Percentiles rank a stretch among this genome's conserved stretches.
phyloP scores from a whole-genome alignment of 1,284 basidiomycete species.

The Malassezia caprae region DNA sequence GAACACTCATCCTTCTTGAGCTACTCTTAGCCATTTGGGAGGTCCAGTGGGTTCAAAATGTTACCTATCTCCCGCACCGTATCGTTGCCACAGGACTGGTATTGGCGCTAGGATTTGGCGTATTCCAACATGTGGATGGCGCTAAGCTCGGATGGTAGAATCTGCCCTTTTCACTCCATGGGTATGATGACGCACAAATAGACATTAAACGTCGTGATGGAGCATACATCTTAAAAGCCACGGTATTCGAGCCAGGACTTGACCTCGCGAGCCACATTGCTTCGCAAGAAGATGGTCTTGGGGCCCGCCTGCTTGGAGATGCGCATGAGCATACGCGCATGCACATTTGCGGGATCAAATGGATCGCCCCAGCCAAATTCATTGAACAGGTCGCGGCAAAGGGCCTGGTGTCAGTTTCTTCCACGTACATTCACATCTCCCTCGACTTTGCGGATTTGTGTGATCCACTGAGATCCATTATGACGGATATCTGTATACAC shows the following conservation, averaged over 20 bases:
- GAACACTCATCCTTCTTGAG: neutral
- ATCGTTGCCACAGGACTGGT: neutral
- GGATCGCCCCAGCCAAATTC: conserved; percentile 18
- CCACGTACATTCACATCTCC: conserved; percentile 20
- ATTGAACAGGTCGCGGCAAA: conserved; percentile 16
- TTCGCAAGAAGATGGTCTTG: conserved; percentile 9
- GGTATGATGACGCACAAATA: neutral
- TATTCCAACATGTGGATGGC: conserved; percentile 1
- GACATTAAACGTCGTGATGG: neutral
- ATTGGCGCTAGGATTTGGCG: neutral
- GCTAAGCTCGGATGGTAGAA: conserved; percentile 2
- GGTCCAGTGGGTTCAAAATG: neutral
- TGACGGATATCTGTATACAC: conserved; percentile 32
- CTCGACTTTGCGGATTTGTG: conserved; percentile 30
- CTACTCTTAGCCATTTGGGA: conserved; percentile 13
- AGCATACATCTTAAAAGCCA: conserved; percentile 9
- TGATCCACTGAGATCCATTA: conserved; percentile 24
- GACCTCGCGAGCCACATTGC: conserved; percentile 10
- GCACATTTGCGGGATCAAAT: conserved; percentile 5
- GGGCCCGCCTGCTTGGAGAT: neutral
- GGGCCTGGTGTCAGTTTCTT: neutral
- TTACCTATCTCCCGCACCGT: neutral
- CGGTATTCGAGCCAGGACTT: conserved; percentile 16
- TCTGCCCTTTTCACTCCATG: neutral
- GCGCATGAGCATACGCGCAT: conserved; percentile 4